Base-by-base conservation (phyloP, 352 stramenopile species). In the Elongisporangium prolatum region DNA sequence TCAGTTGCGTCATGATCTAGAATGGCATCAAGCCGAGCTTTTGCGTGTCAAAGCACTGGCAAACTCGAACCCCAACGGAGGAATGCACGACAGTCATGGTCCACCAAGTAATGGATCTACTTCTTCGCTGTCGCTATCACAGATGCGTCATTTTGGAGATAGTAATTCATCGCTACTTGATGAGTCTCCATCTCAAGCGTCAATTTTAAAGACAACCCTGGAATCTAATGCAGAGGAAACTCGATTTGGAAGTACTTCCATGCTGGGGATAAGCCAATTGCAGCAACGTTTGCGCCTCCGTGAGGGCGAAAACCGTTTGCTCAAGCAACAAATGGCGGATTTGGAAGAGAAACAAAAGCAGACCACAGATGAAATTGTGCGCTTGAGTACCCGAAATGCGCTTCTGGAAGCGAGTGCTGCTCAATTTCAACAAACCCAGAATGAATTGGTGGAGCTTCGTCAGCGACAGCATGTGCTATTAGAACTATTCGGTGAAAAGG, bases 401-500 rank as follows among this genome's bases (percentile, higher is more conserved):
- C 52, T 87, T 34, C 60, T 94, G 0, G 80, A 94, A 50, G 82
- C 69, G 50, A 77, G 74, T 17, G 81, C 80, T 34, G 48, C 68
- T 44, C 72, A 84, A 21, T 71, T 78, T 1, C 64, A 77, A 18
- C 68, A 84, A 22, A 72, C 74, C 0, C 72, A 88, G 40, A 54
- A 77, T 0, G 71, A 86, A 56, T 57, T 92, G 8, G 67, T 58
- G 54, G 61, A 84, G 53, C 59, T 94, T 20, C 74, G 86, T 52
- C 78, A 91, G 52, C 82, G 82, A n/a, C 82, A 94, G 57, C 79
- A 91, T 22, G 80, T 94, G 51, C 52, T 94, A 24, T 66, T 94
- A 7, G 85, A 94, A 56, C 71, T 94, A 8, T 89, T 94, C 64
- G 85, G 85, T 24, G 85, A 94, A 40, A 94, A 91, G 58, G 85